Percentiles rank a stretch among this genome's conserved stretches.
phyloP scores from a whole-genome alignment of 306 rosid genomes.

The Pterocarpus santalinus region DNA sequence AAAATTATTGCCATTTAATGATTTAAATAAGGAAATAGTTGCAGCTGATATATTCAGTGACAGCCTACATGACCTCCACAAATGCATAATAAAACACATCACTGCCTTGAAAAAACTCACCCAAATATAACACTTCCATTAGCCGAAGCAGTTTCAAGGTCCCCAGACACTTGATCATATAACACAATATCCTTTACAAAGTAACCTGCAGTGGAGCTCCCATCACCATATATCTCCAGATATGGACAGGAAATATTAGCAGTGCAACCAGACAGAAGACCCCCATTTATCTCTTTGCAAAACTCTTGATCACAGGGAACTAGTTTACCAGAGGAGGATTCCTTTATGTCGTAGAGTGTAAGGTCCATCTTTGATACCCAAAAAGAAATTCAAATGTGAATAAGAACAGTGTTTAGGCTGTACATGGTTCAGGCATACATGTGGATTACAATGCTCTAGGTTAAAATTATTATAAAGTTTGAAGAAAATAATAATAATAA shows the following conservation, averaged over 20 bases:
- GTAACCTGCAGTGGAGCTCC: conserved; percentile 95
- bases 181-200: conserved; percentile 78
- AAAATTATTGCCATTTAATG: conserved; percentile 3
- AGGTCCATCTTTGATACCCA: conserved; percentile 71
- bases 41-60: conserved; percentile 17
- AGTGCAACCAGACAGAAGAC: conserved; percentile 76
- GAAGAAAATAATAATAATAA: background rate
- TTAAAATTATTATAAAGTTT: background rate
- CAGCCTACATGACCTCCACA: conserved; percentile 4
- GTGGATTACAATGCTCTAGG: conserved; percentile 10
- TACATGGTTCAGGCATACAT: conserved; percentile 26
- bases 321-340: conserved; percentile 74
- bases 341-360: conserved; percentile 75
- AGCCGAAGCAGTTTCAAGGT: conserved; percentile 78
- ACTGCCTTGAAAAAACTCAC: conserved; percentile 57
- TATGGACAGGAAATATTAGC: conserved; percentile 81
- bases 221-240: conserved; percentile 94
- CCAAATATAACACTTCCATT: conserved; percentile 93
- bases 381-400: conserved; percentile 35
- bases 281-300: conserved; percentile 83
- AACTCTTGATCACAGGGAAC: conserved; percentile 79
- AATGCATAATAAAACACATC: conserved; percentile 26
- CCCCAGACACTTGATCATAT: conserved; percentile 91
- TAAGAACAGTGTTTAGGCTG: conserved; percentile 25
- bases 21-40: conserved; percentile 17